Conservation (phyloP, 352 stramenopile genomes). For the Aphanomyces euteiches region DNA sequence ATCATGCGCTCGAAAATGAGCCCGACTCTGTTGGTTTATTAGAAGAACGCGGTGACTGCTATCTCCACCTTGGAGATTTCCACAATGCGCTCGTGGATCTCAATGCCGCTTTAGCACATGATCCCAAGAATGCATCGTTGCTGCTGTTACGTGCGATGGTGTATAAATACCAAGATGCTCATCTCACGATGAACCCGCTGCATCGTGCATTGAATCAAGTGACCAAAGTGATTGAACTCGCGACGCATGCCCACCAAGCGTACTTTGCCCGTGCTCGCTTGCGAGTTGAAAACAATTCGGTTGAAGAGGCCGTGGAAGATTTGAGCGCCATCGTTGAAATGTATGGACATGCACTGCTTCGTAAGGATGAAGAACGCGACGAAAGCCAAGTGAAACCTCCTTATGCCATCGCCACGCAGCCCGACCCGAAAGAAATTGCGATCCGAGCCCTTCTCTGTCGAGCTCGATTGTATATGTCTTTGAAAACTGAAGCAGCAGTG, state of each 20-base stretch:
- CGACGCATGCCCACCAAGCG: conserved; percentile 13
- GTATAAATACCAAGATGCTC: conserved; percentile 10
- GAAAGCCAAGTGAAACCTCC: neutral
- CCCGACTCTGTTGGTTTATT: conserved; percentile 44
- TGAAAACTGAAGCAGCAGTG: conserved; percentile 35
- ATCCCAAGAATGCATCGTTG: neutral
- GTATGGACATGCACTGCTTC: neutral
- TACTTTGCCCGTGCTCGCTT: conserved; percentile 15
- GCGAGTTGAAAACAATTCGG: neutral
- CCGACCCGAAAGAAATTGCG: neutral
- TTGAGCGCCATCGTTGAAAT: conserved; percentile 3
- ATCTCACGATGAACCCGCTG: neutral
- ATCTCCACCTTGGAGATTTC: conserved; percentile 45
- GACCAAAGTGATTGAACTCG: conserved; percentile 5
- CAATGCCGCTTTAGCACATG: conserved; percentile 1
- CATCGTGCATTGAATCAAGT: neutral
- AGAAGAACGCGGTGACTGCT: conserved; percentile 46
- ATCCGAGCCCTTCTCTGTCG: conserved; percentile 7
- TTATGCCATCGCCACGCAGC: conserved; percentile 24
- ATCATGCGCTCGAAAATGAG: conserved; percentile 47
- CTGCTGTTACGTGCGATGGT: conserved; percentile 12
- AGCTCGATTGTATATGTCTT: conserved; percentile 9
- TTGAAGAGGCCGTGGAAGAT: conserved; percentile 10
- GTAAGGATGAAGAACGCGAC: neutral
- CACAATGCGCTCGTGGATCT: conserved; percentile 41